Conservation (phyloP, 495 filamentous ascomycete species). For the Entonaema liquescens region DNA sequence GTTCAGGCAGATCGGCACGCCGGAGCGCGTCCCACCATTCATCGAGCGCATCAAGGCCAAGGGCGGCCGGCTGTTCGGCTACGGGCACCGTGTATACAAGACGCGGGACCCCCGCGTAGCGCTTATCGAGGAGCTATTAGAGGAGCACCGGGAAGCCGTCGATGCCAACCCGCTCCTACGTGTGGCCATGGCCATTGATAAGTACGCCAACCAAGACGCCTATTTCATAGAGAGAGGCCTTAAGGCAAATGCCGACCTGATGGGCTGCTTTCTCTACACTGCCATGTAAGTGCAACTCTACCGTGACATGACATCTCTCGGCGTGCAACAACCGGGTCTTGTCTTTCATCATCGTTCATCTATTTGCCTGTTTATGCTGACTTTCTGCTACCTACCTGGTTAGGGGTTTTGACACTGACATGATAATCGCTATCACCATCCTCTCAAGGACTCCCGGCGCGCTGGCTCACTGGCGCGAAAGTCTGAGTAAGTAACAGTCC, state of each 20-base stretch:
- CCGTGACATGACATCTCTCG: neutral
- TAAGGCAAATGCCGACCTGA: slow-evolving; percentile 67
- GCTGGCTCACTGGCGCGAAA: slow-evolving; percentile 48
- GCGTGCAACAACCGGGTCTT: neutral
- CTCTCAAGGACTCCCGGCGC: slow-evolving; percentile 42
- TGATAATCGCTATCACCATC: slow-evolving; percentile 43
- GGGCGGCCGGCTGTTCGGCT: slow-evolving; percentile 64
- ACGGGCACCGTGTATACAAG: slow-evolving; percentile 67
- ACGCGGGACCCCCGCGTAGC: slow-evolving; percentile 61
- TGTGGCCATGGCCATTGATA: slow-evolving; percentile 61
- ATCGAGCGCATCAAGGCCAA: slow-evolving; percentile 62
- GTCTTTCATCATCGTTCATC: neutral
- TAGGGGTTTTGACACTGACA: slow-evolving; percentile 42
- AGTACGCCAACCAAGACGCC: slow-evolving; percentile 57
- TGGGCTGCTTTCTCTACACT: slow-evolving; percentile 65
- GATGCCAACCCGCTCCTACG: slow-evolving; percentile 56
- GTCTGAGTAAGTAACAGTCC: slow-evolving; percentile 37
- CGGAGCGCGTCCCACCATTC: slow-evolving; percentile 57
- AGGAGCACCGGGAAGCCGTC: slow-evolving; percentile 50
- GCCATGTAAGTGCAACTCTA: slow-evolving; percentile 51
- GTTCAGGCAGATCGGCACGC: slow-evolving; percentile 55
- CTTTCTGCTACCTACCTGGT: neutral
- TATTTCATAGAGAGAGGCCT: slow-evolving; percentile 60
- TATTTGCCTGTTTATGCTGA: neutral
- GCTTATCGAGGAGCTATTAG: slow-evolving; percentile 58